These are phyloP conservation scores for Alternaria incomplexa DNA, from an alignment of 2,329 filamentous ascomycete genomes.

Conservation along the genomic window DNA sequence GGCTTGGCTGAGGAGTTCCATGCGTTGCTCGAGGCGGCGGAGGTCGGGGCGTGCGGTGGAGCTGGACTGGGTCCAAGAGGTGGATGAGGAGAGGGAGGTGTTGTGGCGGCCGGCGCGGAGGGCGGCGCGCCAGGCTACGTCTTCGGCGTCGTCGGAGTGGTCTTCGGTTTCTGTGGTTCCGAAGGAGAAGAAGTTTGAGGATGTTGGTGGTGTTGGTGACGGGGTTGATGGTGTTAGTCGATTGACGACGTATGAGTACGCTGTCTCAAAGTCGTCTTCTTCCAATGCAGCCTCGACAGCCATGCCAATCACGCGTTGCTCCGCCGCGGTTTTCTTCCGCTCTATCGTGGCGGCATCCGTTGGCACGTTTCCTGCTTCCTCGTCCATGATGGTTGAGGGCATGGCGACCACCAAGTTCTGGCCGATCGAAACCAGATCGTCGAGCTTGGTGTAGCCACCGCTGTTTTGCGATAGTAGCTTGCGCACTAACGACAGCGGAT, in stretches of 20 bases:
- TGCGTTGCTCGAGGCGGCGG: slow-evolving; percentile 77
- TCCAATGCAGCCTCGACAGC: slow-evolving; percentile 77
- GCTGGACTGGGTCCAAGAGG: slow-evolving; percentile 47
- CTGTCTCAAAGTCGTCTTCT: slow-evolving; percentile 84
- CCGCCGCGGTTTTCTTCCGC: slow-evolving; percentile 53
- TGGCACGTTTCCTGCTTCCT: slow-evolving; percentile 58
- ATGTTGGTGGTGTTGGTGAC: slow-evolving; percentile 28
- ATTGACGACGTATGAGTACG: slow-evolving; percentile 81
- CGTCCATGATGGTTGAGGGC: slow-evolving; percentile 43
- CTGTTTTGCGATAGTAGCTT: slow-evolving; percentile 79
- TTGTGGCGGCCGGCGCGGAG: slow-evolving; percentile 78
- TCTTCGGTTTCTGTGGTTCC: slow-evolving; percentile 26
- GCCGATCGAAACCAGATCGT: slow-evolving; percentile 74
- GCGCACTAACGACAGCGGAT: slow-evolving; percentile 74
- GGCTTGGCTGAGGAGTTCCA: slow-evolving; percentile 78
- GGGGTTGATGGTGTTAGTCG: slow-evolving; percentile 59
- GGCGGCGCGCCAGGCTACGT: slow-evolving; percentile 80
- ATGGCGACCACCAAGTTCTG: slow-evolving; percentile 63
- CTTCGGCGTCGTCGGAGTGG: slow-evolving; percentile 55
- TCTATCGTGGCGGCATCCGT: slow-evolving; percentile 30
- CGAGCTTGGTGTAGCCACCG: slow-evolving; percentile 74
- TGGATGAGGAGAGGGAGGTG: slow-evolving; percentile 37
- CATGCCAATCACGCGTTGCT: slow-evolving; percentile 77
- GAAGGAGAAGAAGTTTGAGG: slow-evolving; percentile 34
- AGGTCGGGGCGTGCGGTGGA: slow-evolving; percentile 62